phyloP scores from a whole-genome alignment of 2,329 filamentous ascomycete species.

The Penicillium sp. region DNA sequence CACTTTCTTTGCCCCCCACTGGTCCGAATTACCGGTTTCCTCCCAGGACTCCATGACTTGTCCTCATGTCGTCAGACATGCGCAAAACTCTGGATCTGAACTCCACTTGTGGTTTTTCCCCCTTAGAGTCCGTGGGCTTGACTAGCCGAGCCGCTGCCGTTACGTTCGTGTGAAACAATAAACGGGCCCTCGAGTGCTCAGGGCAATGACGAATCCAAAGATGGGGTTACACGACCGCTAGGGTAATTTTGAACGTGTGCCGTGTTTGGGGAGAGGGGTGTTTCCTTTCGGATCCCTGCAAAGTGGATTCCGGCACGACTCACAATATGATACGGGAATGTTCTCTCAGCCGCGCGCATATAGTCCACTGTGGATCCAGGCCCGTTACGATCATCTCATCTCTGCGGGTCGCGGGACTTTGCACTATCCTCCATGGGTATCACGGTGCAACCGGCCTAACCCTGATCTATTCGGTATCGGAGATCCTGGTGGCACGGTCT shows the following conservation, averaged over 20 bases:
- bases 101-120: slow-evolving; percentile 14
- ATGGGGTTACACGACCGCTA: slow-evolving; percentile 16
- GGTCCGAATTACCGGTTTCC: neutral
- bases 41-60: slow-evolving; percentile 6
- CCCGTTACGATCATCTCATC: neutral
- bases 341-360: slow-evolving; percentile 23
- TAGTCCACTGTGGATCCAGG: slow-evolving; percentile 1
- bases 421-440: slow-evolving; percentile 6
- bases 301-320: neutral
- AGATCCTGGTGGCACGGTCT: neutral
- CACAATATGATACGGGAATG: neutral
- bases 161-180: slow-evolving; percentile 19
- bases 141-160: slow-evolving; percentile 25
- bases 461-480: neutral
- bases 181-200: neutral
- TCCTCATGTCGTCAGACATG: slow-evolving; percentile 16
- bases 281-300: slow-evolving; percentile 7
- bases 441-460: slow-evolving; percentile 1
- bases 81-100: slow-evolving; percentile 4
- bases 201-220: neutral
- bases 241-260: slow-evolving; percentile 6
- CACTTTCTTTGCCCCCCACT: neutral
- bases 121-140: slow-evolving; percentile 5
- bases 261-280: neutral
- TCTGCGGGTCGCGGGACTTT: neutral